phyloP scores from a whole-genome alignment of 208 protist species.

The Novymonas esmeraldas region DNA sequence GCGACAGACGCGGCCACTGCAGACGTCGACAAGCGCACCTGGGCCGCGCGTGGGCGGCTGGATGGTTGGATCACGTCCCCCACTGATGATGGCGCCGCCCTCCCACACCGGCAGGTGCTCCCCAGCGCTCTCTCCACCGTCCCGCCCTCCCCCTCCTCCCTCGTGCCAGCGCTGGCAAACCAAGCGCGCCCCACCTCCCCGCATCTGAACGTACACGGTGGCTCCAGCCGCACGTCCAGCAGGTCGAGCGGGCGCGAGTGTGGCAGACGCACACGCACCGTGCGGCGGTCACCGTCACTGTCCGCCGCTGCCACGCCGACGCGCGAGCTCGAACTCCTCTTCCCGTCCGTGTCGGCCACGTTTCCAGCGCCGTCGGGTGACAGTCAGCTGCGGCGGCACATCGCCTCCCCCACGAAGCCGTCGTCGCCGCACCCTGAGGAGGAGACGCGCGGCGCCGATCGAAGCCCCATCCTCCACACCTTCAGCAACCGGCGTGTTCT shows the following conservation, averaged over 20 bases:
- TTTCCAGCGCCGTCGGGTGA: neutral
- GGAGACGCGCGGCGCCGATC: neutral
- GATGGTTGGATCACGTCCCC: neutral
- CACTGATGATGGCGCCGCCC: neutral
- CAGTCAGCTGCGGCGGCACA: neutral
- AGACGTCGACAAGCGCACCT: neutral
- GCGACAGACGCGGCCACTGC: neutral
- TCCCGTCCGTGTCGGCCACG: too few species aligned
- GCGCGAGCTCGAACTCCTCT: neutral
- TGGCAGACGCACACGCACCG: neutral
- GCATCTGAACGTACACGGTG: neutral
- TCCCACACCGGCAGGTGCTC: neutral
- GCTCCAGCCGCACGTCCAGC: neutral
- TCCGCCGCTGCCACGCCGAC: neutral
- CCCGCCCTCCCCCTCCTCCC: neutral
- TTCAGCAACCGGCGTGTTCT: neutral
- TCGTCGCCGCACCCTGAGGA: neutral
- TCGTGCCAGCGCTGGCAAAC: neutral
- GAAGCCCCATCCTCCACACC: neutral
- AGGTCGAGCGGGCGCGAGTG: neutral
- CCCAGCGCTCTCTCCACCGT: neutral
- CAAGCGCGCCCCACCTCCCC: neutral
- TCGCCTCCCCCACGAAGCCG: slow-evolving; percentile 1
- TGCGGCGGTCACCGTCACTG: neutral
- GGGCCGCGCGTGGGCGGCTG: neutral